phyloP scores from a whole-genome alignment of 192 early-diverging fungal species.

The Podila horticola region DNA sequence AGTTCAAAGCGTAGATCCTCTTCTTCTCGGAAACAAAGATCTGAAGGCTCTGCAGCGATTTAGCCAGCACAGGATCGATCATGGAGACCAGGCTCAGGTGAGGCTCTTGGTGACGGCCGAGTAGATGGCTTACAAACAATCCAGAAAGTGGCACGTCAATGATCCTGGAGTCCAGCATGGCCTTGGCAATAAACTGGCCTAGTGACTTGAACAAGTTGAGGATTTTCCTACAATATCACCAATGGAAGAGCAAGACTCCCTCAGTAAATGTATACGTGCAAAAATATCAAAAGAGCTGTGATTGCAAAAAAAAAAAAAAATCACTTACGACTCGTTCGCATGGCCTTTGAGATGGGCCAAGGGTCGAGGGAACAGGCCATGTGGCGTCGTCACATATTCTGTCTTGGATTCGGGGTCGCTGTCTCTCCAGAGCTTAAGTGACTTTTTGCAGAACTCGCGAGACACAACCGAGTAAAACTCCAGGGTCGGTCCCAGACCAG shows the following conservation, averaged over 20 bases:
- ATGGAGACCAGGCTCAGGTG: conserved; percentile 50
- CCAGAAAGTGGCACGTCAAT: conserved; percentile 86
- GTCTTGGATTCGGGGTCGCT: conserved; percentile 32
- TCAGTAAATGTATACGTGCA: background rate
- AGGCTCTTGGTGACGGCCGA: conserved; percentile 53
- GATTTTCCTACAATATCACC: conserved; percentile 51
- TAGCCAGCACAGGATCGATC: conserved; percentile 74
- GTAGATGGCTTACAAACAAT: conserved; percentile 77
- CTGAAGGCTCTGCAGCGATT: conserved; percentile 73
- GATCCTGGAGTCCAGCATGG: conserved; percentile 85
- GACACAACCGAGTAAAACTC: conserved; percentile 92
- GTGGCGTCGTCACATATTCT: conserved; percentile 57
- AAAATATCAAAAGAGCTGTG: background rate
- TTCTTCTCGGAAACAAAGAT: conserved; percentile 71
- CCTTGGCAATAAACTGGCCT: conserved; percentile 91
- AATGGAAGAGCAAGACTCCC: background rate
- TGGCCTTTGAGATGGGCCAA: conserved; percentile 18
- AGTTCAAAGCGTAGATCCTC: conserved; percentile 59
- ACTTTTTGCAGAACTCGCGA: conserved; percentile 72
- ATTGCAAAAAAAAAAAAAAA: background rate
- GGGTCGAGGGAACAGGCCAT: conserved; percentile 67
- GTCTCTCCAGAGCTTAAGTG: conserved; percentile 76
- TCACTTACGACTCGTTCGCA: conserved; percentile 55
- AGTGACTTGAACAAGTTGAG: conserved; percentile 74
- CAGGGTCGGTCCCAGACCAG: conserved; percentile 68